Evolutionary conservation across 495 filamentous ascomycete species (phyloP), one percentile per base, ranked within the genome.

Genomic region (Geoglossum glabrum): DNA sequence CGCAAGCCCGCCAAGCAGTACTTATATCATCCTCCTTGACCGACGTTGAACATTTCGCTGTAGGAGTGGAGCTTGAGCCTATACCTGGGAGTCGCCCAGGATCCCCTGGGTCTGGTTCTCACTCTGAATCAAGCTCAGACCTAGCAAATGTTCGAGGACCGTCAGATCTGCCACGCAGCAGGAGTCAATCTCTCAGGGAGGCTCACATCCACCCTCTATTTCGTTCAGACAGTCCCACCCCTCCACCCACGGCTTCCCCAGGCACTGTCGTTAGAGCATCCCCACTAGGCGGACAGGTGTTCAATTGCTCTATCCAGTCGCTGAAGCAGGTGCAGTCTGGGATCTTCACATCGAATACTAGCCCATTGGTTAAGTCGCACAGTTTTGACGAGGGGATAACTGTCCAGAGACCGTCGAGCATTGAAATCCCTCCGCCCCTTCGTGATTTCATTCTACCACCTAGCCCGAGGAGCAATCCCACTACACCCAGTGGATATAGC

Each of bases 181-280:
- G 57, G 49, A 69, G 67, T 56, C 67, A 68, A 31, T 68, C 66
- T 0, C 64, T 72, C 34, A 76, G 74, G 64, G 84, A 92, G 66
- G 75, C 81, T 15, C 79, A 90, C 64, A 92, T 94, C 58, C 87
- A 94, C 64, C 87, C 87, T 0, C 76, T 94, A 11, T 92, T 94
- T 69, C 78, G 87, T 56, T 80, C 81, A 0, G 82, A 81, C 61
- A 86, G 80, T 46, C 83, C 85, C 0, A 78, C 73, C 0, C 84
- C 84, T 10, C 83, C 84, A 13, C 82, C 86, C 0, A 74, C 76
- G 7, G 75, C 78, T 0, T 82, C 80, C 0, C 77, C 81, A 0
- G 83, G 82, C 0, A 93, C 85, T 0, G 71, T 80, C 23, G 80
- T 93, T 36, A 74, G 78, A 7, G 87, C 84, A 9, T 79, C 82